Conservation (phyloP, 2,329 filamentous ascomycete species). For the Talaromyces sp. region DNA sequence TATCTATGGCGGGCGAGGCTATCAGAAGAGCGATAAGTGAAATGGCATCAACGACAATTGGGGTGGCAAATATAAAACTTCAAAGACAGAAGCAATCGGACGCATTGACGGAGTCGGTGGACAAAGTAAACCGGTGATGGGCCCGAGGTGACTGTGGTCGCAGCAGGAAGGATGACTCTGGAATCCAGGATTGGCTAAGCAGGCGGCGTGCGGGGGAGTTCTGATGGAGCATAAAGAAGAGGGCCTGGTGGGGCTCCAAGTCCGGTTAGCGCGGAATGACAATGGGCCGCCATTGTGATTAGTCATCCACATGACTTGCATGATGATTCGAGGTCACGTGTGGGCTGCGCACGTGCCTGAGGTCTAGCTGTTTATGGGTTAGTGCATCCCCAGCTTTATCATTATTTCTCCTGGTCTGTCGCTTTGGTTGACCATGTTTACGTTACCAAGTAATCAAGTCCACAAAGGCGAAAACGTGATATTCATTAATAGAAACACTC, state of each 20-base stretch:
- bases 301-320: slow-evolving; percentile 12
- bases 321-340: slow-evolving; percentile 1
- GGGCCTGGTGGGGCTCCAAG: background rate
- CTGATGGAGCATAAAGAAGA: slow-evolving; percentile 8
- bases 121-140: background rate
- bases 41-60: slow-evolving; percentile 3
- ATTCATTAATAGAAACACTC: background rate
- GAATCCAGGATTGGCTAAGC: slow-evolving; percentile 7
- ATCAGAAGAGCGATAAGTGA: background rate
- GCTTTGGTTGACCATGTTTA: no score
- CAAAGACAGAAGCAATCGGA: background rate
- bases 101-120: background rate
- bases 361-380: background rate
- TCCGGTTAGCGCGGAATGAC: slow-evolving; percentile 1
- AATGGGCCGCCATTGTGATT: background rate
- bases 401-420: background rate
- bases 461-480: background rate
- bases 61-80: background rate
- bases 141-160: slow-evolving; percentile 6
- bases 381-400: background rate
- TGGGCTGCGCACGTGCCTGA: background rate
- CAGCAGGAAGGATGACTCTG: slow-evolving; percentile 7
- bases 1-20: background rate
- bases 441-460: background rate
- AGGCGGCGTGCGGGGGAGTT: slow-evolving; percentile 18